Conservation (phyloP, 805 yeast species). For the Martiniozyma abietophila region DNA sequence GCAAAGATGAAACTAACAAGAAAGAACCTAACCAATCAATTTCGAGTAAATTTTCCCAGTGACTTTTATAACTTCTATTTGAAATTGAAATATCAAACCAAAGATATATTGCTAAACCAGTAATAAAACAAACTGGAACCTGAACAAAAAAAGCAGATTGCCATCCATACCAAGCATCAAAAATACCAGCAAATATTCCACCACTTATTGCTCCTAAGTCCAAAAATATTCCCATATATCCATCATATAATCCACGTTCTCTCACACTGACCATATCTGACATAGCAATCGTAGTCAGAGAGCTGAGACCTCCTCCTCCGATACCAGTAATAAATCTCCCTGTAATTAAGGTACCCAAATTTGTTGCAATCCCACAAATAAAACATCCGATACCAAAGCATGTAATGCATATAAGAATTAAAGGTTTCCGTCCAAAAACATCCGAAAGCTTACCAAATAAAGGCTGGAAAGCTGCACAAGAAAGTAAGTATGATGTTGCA, state of each 20-base stretch:
- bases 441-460: conserved; percentile 44
- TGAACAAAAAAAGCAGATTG: conserved; percentile 47
- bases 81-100: conserved; percentile 12
- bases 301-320: conserved; percentile 80
- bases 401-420: conserved; percentile 25
- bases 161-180: conserved; percentile 53
- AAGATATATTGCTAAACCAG: conserved; percentile 31
- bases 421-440: conserved; percentile 38
- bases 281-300: conserved; percentile 63
- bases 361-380: conserved; percentile 31
- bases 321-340: conserved; percentile 71
- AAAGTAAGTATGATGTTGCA: conserved; percentile 31
- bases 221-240: conserved; percentile 63
- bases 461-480: conserved; percentile 42
- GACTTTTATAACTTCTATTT: conserved; percentile 27
- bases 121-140: conserved; percentile 37
- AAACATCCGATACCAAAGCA: conserved; percentile 31
- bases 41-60: conserved; percentile 39
- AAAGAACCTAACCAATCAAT: conserved; percentile 63
- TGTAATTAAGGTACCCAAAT: conserved; percentile 34
- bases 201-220: conserved; percentile 71
- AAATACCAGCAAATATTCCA: conserved; percentile 51
- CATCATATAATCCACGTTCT: conserved; percentile 73
- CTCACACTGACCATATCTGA: conserved; percentile 69
- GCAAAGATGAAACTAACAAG: conserved; percentile 47